phyloP scores from a whole-genome alignment of 768 basidiomycete species.

The Scleroderma bovista region DNA sequence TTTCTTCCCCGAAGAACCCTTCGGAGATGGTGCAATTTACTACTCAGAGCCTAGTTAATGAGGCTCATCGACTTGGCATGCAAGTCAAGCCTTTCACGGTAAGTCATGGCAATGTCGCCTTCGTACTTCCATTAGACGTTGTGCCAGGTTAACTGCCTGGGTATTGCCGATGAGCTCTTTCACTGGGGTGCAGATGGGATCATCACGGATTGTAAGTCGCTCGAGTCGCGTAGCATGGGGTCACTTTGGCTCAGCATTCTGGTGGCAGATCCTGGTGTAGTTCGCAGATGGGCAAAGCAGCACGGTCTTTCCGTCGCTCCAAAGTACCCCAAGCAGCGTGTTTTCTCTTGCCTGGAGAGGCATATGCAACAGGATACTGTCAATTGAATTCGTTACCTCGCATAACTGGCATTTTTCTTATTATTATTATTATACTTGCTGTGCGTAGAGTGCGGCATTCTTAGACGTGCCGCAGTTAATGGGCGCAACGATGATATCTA shows the following conservation, averaged over 20 bases:
- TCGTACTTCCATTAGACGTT: not conserved
- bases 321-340: constrained; percentile 50
- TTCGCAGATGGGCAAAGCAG: constrained; percentile 54
- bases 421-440: not conserved
- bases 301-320: constrained; percentile 49
- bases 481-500: too few species aligned
- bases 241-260: not conserved
- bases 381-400: not conserved
- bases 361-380: constrained; percentile 35
- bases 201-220: constrained; percentile 59
- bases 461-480: too few species aligned
- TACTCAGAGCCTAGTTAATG: constrained; percentile 61
- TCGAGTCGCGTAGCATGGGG: not conserved
- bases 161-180: constrained; percentile 54
- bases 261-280: constrained; percentile 43
- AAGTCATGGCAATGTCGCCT: constrained; percentile 16
- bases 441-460: not conserved
- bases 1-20: constrained; percentile 39
- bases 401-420: too few species aligned
- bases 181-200: constrained; percentile 67
- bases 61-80: constrained; percentile 59
- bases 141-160: constrained; percentile 54
- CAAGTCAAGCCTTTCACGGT: constrained; percentile 74
- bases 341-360: constrained; percentile 55
- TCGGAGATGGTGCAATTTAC: constrained; percentile 50